A percentile compares a stretch with the other conserved stretches of the same genome.
Conservation (phyloP, 1,139 yeast genomes). For the Diutina pseudorugosa region DNA sequence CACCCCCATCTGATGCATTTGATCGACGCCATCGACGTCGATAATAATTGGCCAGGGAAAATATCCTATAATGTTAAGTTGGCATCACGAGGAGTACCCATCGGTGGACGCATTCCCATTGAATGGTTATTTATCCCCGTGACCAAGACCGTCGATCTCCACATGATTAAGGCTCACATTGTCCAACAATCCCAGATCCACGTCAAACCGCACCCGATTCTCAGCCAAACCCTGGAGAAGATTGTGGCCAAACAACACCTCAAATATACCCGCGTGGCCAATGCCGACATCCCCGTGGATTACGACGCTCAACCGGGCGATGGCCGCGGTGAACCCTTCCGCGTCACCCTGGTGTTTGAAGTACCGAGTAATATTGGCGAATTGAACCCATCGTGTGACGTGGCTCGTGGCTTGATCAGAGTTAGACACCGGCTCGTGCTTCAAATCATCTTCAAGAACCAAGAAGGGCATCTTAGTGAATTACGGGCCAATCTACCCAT, state of each 20-base stretch:
- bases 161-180: not conserved
- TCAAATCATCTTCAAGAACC: constrained; percentile 41
- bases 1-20: constrained; percentile 38
- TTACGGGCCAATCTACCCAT: constrained; percentile 58
- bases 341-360: constrained; percentile 32
- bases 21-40: constrained; percentile 45
- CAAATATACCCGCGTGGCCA: constrained; percentile 4
- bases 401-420: constrained; percentile 34
- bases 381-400: constrained; percentile 46
- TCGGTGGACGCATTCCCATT: constrained; percentile 46
- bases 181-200: constrained; percentile 1
- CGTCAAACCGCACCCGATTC: not conserved
- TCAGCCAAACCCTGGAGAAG: not conserved
- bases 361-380: constrained; percentile 41
- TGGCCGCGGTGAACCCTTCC: constrained; percentile 35
- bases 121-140: constrained; percentile 46
- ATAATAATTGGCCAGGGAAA: constrained; percentile 53
- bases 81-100: constrained; percentile 45
- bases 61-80: constrained; percentile 50
- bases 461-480: constrained; percentile 51
- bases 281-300: not conserved
- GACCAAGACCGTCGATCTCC: constrained; percentile 34
- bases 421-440: constrained; percentile 53
- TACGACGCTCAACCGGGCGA: constrained; percentile 12
- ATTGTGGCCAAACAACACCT: constrained; percentile 19